Conservation (phyloP, 352 stramenopile genomes). For the Globisporangium mamillatum region DNA sequence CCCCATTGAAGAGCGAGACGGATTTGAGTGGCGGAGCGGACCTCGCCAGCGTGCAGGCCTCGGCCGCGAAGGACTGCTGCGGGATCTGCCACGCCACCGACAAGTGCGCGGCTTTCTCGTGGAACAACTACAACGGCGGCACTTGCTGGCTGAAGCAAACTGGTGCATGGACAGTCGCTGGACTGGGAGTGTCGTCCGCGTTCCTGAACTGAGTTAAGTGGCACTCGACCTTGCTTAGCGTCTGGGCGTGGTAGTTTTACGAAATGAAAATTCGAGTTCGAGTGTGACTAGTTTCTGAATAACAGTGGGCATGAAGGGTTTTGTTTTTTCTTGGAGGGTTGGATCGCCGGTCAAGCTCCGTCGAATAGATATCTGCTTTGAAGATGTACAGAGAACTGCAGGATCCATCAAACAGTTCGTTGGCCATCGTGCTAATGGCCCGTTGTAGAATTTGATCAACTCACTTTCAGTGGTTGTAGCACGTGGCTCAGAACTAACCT, state of each 20-base stretch:
- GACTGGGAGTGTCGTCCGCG: neutral
- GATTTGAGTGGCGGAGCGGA: slow-evolving; percentile 2
- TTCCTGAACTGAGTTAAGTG: neutral
- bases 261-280: too few relatives aligned
- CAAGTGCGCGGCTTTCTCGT: slow-evolving; percentile 11
- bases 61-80: slow-evolving; percentile 2
- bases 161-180: neutral
- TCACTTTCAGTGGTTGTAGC: neutral
- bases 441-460: neutral
- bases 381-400: too few relatives aligned
- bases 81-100: slow-evolving; percentile 9
- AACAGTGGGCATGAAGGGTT: too few relatives aligned
- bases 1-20: neutral
- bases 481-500: neutral
- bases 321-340: too few relatives aligned
- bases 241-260: too few relatives aligned
- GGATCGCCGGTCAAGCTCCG: too few relatives aligned
- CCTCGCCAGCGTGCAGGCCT: neutral
- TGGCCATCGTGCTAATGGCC: neutral
- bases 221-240: neutral
- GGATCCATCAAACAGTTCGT: too few relatives aligned
- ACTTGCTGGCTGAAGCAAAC: slow-evolving; percentile 14
- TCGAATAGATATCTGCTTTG: too few relatives aligned
- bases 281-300: too few relatives aligned
- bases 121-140: slow-evolving; percentile 9